phyloP scores from a whole-genome alignment of 2,329 filamentous ascomycete species.

The Epichloe amarillans region DNA sequence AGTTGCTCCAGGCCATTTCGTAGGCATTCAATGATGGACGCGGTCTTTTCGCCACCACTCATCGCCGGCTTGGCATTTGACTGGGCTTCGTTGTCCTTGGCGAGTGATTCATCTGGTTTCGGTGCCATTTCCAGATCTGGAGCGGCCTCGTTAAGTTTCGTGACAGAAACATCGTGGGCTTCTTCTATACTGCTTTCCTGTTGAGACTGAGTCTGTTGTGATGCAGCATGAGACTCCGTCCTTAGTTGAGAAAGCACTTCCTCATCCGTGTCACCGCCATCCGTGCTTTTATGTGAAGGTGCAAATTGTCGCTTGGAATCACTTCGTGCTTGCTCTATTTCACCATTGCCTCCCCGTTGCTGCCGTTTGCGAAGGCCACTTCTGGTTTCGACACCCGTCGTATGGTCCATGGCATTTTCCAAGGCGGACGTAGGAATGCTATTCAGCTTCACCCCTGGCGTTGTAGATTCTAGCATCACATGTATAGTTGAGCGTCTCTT shows the following conservation, averaged over 20 bases:
- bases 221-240: conserved; percentile 26
- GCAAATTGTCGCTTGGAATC: conserved; percentile 4
- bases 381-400: conserved; percentile 9
- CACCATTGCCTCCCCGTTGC: conserved; percentile 1
- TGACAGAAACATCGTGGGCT: not conserved
- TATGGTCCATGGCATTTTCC: not conserved
- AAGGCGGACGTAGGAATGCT: not conserved
- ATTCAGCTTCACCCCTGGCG: not conserved
- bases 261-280: conserved; percentile 25
- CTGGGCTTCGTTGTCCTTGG: conserved; percentile 3
- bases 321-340: not conserved
- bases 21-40: conserved; percentile 19
- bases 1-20: conserved; percentile 40
- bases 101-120: not conserved
- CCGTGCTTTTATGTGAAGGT: conserved; percentile 5
- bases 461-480: not conserved
- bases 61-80: conserved; percentile 2
- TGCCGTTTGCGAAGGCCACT: conserved; percentile 9
- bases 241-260: conserved; percentile 29
- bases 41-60: conserved; percentile 7
- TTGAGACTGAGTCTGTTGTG: conserved; percentile 18
- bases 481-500: conserved; percentile 14
- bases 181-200: conserved; percentile 4
- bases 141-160: not conserved
- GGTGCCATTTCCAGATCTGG: not conserved